A percentile compares a stretch with the other conserved stretches of the same genome.
phyloP scores from a whole-genome alignment of 371 early-diverging fungal species.

The Apophysomyces trapeziformis region DNA sequence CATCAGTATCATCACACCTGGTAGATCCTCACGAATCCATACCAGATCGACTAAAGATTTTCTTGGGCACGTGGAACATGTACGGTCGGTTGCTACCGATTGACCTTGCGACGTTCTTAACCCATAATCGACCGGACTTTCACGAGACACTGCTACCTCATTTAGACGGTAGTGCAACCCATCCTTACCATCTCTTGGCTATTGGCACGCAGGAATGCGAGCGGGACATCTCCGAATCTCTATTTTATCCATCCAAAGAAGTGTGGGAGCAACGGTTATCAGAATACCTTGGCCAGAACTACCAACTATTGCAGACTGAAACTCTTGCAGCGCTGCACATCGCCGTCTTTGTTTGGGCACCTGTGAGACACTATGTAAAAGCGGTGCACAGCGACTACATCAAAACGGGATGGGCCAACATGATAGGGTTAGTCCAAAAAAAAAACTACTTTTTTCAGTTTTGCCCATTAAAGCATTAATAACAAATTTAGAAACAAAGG shows the following conservation, averaged over 20 bases:
- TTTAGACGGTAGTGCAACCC: slow-evolving; percentile 25
- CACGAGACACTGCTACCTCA: slow-evolving; percentile 18
- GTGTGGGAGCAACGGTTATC: slow-evolving; percentile 64
- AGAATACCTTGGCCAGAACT: slow-evolving; percentile 51
- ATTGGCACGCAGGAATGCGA: slow-evolving; percentile 83
- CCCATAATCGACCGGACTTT: slow-evolving; percentile 18
- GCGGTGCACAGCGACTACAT: slow-evolving; percentile 41
- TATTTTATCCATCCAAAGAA: slow-evolving; percentile 65
- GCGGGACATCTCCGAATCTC: slow-evolving; percentile 61
- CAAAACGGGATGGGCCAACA: slow-evolving; percentile 46
- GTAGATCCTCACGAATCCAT: slow-evolving; percentile 1
- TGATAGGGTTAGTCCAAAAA: slow-evolving; percentile 33
- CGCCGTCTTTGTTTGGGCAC: slow-evolving; percentile 69
- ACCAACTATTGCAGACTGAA: slow-evolving; percentile 61
- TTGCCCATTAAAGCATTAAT: slow-evolving; percentile 2
- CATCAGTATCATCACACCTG: slow-evolving; percentile 6
- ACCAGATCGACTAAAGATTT: slow-evolving; percentile 57
- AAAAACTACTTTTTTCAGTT: neutral
- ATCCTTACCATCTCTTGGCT: slow-evolving; percentile 68
- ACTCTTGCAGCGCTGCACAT: slow-evolving; percentile 73
- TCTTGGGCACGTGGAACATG: slow-evolving; percentile 82
- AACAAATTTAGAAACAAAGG: slow-evolving; percentile 74
- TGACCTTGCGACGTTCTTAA: slow-evolving; percentile 37
- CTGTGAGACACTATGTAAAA: slow-evolving; percentile 53
- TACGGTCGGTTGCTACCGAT: slow-evolving; percentile 62